Base-by-base conservation (phyloP, 108 stramenopile genomes). In the Skeletonema costatum region DNA sequence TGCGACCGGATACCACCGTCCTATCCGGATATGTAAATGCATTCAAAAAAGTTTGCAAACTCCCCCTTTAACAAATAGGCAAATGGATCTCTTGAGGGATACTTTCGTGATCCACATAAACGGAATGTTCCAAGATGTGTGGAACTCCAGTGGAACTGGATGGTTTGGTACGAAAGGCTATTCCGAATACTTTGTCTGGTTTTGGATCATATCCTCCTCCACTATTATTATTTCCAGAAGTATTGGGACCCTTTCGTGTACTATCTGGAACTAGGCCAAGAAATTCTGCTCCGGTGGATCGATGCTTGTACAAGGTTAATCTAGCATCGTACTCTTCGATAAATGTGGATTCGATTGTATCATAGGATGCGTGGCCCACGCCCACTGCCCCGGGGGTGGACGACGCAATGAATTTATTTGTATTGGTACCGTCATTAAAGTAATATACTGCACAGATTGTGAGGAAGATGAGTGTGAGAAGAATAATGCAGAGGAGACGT, bases 1-100 rank as follows among this genome's bases (percentile, higher is more conserved):
- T 70, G 73, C 74, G 21, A 97, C 89, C 9, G 96, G 92, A 86
- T 97, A 99, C 25, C 25, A 88, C 85, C 50, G 97, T 98, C 21
- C 97, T 88, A 92, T 99, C 98, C 17, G 91, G 89, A 77, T 95
- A 96, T 21, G 97, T 96, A 75, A 96, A 90, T 7, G 97, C 95
- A 83, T 99, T 97, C 64, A 98, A 71, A 70, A 96, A 97, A 0
- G 97, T 98, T 64, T 98, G 93, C 14, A 98, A 73, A 30, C 92
- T 93, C 63, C 97, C 97, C 96, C 68, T 92, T 92, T 58, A 94
- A 76, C 19, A 98, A 73, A 64, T 97, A 88, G 64, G 93, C 94
- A 76, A 98, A 96, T 5, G 98, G 98, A 82, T 98, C 98, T 76
- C 97, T 96, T 32, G 91, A 77, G 39, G 96, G 93, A 78, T 91